A percentile compares a stretch with the other conserved stretches of the same genome.
These are phyloP conservation scores for Selaginella moellendorffii DNA, from an alignment of 75 land plant species.

Conservation along the genomic window DNA sequence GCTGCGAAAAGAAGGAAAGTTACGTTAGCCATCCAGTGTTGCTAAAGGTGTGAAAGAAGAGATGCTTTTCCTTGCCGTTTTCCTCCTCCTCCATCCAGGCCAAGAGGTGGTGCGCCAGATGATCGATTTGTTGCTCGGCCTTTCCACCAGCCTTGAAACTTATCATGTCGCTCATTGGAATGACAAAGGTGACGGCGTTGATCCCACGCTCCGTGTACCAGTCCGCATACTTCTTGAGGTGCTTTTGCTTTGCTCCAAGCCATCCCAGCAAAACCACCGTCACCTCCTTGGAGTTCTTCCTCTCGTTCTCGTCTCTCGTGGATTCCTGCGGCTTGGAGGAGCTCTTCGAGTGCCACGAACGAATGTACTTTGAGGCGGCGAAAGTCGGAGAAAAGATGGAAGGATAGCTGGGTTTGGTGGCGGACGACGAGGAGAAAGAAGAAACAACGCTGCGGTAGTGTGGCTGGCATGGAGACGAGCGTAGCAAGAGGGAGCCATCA, in stretches of 20 bases:
- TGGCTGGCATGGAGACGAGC: background rate
- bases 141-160: conserved; percentile 38
- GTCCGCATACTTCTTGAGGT: conserved; percentile 70
- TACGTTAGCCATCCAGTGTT: conserved; percentile 8
- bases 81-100: conserved; percentile 1
- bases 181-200: conserved; percentile 49
- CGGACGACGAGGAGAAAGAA: no score
- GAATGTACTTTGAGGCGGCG: background rate
- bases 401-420: no score
- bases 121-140: conserved; percentile 9
- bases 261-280: conserved; percentile 81
- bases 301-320: no score
- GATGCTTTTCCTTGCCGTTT: conserved; percentile 10
- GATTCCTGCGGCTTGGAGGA: background rate
- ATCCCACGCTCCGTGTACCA: conserved; percentile 61
- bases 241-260: conserved; percentile 72
- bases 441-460: no score
- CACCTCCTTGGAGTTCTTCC: conserved; percentile 2
- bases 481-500: background rate
- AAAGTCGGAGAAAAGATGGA: background rate
- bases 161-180: conserved; percentile 37
- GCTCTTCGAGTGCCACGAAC: no score
- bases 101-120: background rate
- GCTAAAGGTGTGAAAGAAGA: conserved; percentile 10
- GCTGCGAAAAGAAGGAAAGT: conserved; percentile 1